Percentiles rank a stretch among this genome's conserved stretches.
These are phyloP conservation scores for Syzygium aromaticum DNA, from an alignment of 345 rosid species.

Conservation along the genomic window DNA sequence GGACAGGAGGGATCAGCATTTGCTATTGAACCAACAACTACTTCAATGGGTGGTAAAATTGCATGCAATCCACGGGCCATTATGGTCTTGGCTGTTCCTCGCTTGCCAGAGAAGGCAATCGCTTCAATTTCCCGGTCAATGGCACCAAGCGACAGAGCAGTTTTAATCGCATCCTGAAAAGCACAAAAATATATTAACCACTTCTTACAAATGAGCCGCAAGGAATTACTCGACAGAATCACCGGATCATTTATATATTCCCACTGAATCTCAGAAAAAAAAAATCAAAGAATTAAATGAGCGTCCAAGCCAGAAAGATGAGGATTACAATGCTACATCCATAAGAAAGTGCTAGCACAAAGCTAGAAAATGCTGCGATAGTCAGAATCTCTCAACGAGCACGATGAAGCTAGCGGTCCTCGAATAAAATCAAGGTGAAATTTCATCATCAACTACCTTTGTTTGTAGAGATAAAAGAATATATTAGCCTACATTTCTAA, in stretches of 20 bases:
- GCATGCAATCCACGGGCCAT: constrained; percentile 96
- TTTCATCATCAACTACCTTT: neutral
- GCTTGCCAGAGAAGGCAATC: constrained; percentile 76
- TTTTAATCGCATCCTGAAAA: constrained; percentile 81
- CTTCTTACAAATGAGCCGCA: neutral
- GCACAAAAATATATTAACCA: neutral
- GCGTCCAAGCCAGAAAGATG: no score
- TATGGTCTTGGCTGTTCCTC: constrained; percentile 92
- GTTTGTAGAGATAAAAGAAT: no score
- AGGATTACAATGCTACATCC: no score
- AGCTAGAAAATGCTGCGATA: neutral
- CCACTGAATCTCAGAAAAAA: neutral
- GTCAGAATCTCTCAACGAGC: neutral
- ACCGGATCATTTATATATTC: neutral
- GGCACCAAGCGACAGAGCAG: constrained; percentile 91
- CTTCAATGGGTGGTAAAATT: constrained; percentile 88
- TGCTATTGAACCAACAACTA: constrained; percentile 69
- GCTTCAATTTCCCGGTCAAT: constrained; percentile 92
- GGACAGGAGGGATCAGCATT: constrained; percentile 80
- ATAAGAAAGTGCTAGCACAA: neutral
- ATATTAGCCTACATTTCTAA: neutral
- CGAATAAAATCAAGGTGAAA: neutral
- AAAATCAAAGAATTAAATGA: neutral
- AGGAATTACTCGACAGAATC: neutral
- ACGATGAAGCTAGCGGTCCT: neutral